Evolutionary conservation across 495 filamentous ascomycete species (phyloP).

Genomic region (Penicillium cinerascens): DNA sequence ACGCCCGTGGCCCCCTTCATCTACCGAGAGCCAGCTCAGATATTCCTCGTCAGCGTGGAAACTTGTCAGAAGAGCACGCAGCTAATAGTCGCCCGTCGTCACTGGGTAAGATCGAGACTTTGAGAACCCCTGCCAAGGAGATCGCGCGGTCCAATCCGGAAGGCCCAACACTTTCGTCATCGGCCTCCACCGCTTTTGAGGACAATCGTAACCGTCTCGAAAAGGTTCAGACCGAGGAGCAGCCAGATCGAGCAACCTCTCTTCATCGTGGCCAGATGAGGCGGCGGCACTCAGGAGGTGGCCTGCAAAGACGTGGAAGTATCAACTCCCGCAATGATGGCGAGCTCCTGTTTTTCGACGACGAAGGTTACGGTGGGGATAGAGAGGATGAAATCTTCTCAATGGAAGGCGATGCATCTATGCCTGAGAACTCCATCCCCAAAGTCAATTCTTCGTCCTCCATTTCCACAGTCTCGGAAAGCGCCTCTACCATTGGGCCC

Average conservation of each 20-base stretch:
- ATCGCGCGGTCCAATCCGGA: constrained; percentile 25
- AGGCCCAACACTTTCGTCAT: constrained; percentile 37
- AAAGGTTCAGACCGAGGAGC: constrained; percentile 29
- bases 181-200: constrained; percentile 41
- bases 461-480: neutral
- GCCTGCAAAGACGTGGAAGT: constrained; percentile 64
- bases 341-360: constrained; percentile 79
- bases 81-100: constrained; percentile 21
- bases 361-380: constrained; percentile 80
- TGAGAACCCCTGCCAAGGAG: constrained; percentile 30
- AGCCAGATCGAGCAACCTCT: constrained; percentile 31
- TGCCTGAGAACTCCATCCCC: constrained; percentile 7
- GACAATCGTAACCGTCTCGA: constrained; percentile 34
- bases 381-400: constrained; percentile 70
- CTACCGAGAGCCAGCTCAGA: constrained; percentile 45
- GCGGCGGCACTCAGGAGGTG: constrained; percentile 76
- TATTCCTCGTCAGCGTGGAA: constrained; percentile 28
- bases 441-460: constrained; percentile 5
- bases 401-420: constrained; percentile 58
- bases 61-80: constrained; percentile 33
- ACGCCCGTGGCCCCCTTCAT: constrained; percentile 58
- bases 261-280: constrained; percentile 32
- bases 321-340: constrained; percentile 56
- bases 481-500: neutral
- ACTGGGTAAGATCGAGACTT: constrained; percentile 9